phyloP scores from a whole-genome alignment of 2,329 filamentous ascomycete species.

The Scleromitrula shiraiana region DNA sequence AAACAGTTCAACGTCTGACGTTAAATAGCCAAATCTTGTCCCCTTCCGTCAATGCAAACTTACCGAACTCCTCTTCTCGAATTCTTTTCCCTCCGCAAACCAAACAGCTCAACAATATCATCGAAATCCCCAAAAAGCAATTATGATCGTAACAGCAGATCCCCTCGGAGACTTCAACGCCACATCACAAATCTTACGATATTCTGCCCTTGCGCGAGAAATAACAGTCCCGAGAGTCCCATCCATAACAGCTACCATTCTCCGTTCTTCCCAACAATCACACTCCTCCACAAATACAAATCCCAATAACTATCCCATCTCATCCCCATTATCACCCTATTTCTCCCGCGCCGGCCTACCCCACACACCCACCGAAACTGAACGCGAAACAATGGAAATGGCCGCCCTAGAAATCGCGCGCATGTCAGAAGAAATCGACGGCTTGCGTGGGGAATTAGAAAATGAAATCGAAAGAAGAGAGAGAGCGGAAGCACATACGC shows the following conservation, averaged over 20 bases:
- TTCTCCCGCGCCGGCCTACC: constrained; percentile 25
- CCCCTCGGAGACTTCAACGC: constrained; percentile 92
- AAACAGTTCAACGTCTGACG: constrained; percentile 8
- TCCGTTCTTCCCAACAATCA: constrained; percentile 8
- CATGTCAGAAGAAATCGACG: constrained; percentile 70
- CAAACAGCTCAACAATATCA: constrained; percentile 8
- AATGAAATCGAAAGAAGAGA: constrained; percentile 63
- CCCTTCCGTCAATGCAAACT: constrained; percentile 80
- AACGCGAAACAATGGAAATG: constrained; percentile 69
- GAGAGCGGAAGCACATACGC: constrained; percentile 66
- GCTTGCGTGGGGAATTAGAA: constrained; percentile 60
- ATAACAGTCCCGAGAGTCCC: constrained; percentile 86
- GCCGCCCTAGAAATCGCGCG: constrained; percentile 74
- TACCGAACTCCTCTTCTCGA: constrained; percentile 79
- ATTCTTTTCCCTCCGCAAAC: constrained; percentile 54
- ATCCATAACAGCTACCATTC: constrained; percentile 67
- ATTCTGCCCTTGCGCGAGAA: constrained; percentile 86
- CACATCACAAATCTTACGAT: constrained; percentile 90
- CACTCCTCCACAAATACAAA: not conserved
- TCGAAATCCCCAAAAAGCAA: constrained; percentile 70
- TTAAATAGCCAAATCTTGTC: constrained; percentile 57
- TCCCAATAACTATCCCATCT: not conserved
- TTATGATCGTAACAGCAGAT: constrained; percentile 96
- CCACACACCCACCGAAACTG: constrained; percentile 31
- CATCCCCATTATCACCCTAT: constrained; percentile 15